Conservation (phyloP, 176 grass and related monocot species). For the Ensete glaucum region DNA sequence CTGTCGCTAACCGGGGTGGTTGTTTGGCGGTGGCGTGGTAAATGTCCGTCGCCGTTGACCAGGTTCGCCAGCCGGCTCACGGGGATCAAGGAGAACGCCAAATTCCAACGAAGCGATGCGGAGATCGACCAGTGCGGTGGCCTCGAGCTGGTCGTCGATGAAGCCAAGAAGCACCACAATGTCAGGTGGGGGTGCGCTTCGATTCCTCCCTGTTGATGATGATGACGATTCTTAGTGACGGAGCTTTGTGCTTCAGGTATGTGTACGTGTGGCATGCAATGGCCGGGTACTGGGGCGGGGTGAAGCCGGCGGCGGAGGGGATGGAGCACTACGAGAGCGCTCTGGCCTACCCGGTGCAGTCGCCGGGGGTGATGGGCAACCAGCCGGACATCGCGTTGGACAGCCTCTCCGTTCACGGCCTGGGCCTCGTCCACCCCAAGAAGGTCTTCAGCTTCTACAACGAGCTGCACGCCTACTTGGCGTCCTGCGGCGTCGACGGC, state of each 20-base stretch:
- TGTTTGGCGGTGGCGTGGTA: no score
- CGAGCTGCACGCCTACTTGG: constrained; percentile 70
- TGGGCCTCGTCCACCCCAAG: constrained; percentile 57
- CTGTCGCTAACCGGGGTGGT: no score
- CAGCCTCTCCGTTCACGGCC: constrained; percentile 53
- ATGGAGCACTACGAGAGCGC: constrained; percentile 58
- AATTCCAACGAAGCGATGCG: constrained; percentile 38
- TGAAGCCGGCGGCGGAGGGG: constrained; percentile 28
- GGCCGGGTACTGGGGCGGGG: constrained; percentile 81
- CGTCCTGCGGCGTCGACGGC: constrained; percentile 56
- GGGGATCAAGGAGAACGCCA: constrained; percentile 82
- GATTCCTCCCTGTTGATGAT: no score
- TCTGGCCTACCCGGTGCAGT: constrained; percentile 49
- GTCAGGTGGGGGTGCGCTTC: constrained; percentile 29
- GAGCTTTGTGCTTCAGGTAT: constrained; percentile 12
- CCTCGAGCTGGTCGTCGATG: constrained; percentile 42
- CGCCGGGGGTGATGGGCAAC: constrained; percentile 52
- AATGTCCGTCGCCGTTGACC: neutral
- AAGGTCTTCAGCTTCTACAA: constrained; percentile 36
- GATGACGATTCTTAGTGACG: no score
- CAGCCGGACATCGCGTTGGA: constrained; percentile 68
- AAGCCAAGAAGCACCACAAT: constrained; percentile 35
- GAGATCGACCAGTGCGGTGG: constrained; percentile 19
- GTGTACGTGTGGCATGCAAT: constrained; percentile 88
- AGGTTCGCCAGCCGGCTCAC: constrained; percentile 67